Evolutionary conservation across 2,329 filamentous ascomycete genomes (phyloP), one percentile per base, ranked within the genome.

Genomic region (Exophiala aquamarina): DNA sequence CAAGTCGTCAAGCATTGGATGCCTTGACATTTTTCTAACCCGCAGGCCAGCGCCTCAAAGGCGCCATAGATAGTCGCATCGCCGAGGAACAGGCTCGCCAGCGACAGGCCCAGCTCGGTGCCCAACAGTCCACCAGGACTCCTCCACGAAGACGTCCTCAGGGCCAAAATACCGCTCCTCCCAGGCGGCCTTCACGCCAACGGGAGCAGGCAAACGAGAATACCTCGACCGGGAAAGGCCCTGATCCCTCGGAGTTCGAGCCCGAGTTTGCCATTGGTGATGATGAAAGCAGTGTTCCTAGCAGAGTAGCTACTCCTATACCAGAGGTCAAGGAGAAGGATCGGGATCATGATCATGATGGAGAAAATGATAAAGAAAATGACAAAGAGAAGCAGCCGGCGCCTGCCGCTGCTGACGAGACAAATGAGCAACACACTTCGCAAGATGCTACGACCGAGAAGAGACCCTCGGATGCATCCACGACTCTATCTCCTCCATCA

Each of bases 31-130:
- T 17, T 15, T 8, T 39, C 48, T 48, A 29, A 43, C 28, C 13
- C 18, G 31, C 28, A 21, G 14, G 5, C 41, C 64, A 93, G 87
- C 82, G 87, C 74, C 75, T 95, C 60, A 87, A 89, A 72, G 87
- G 86, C 61, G 87, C 86, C 50, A 89, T 95, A 66, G 88, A 95
- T 66, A 83, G 84, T 61, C 86, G 86, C 61, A 93, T 96, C 62
- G 87, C 89, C 61, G 89, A 95, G 71, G 91, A 96, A 71, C 89
- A 95, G 70, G 87, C 89, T 48, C 86, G 88, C 49, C 86, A 90
- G 64, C 80, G 80, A 62, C 69, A 71, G 20, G 52, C 58, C 15
- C 36, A 44, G 14, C 31, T 63, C 60, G n/a, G 48, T 66, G 40
- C 74, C 4, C 66, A 74, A 54, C 61, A 65, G 55, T 66, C 72